Percentiles rank a stretch among this genome's conserved stretches.
Evolutionary conservation across 805 yeast species (phyloP).

Genomic region (Yarrowia divulgata): DNA sequence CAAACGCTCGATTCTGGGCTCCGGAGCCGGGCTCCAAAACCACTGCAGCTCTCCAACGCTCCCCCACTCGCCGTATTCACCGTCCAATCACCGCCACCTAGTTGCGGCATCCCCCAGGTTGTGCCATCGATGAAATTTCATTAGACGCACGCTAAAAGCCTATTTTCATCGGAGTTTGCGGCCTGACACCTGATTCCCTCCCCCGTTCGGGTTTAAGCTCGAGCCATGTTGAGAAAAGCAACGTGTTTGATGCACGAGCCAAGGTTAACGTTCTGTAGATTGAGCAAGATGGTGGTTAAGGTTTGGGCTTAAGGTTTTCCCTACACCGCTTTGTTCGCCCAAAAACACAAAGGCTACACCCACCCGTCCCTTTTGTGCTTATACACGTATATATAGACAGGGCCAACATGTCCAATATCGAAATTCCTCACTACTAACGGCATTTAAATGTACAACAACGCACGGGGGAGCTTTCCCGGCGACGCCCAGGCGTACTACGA

Average conservation of each 20-base stretch:
- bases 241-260: not conserved
- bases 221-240: slow-evolving; percentile 18
- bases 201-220: not conserved
- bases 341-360: not conserved
- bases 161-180: slow-evolving; percentile 15
- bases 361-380: slow-evolving; percentile 1
- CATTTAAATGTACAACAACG: slow-evolving; percentile 19
- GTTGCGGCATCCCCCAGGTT: not conserved
- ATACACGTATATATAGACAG: slow-evolving; percentile 21
- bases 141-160: slow-evolving; percentile 22
- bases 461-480: slow-evolving; percentile 8
- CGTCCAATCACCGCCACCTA: not conserved
- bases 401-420: not conserved
- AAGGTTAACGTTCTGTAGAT: slow-evolving; percentile 2
- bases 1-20: too few species aligned
- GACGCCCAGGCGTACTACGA: slow-evolving; percentile 13
- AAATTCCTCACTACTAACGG: not conserved
- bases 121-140: not conserved
- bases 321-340: not conserved
- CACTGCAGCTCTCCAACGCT: not conserved
- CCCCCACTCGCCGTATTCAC: not conserved
- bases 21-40: too few species aligned
- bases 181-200: slow-evolving; percentile 14
- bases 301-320: not conserved
- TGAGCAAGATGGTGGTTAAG: slow-evolving; percentile 17